Conservation (phyloP, 2,329 filamentous ascomycete genomes). For the Botrytis aclada region DNA sequence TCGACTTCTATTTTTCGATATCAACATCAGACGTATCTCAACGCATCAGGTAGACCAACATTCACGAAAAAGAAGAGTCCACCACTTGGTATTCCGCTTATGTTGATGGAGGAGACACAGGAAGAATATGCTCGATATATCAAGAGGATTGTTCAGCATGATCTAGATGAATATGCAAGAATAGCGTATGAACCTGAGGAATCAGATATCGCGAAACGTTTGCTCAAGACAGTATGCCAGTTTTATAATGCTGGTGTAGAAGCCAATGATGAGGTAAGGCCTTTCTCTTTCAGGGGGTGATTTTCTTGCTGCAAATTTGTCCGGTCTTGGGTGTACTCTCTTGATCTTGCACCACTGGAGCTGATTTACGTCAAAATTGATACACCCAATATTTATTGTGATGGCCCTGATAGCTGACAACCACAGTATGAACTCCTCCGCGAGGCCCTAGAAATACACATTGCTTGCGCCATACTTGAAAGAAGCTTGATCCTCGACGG, state of each 20-base stretch:
- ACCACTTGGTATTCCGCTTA: conserved; percentile 34
- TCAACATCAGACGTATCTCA: conserved; percentile 23
- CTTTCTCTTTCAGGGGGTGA: neutral
- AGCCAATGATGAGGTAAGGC: conserved; percentile 30
- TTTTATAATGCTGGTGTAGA: conserved; percentile 30
- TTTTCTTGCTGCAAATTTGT: neutral
- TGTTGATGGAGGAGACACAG: conserved; percentile 34
- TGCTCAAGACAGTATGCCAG: conserved; percentile 28
- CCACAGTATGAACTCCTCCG: conserved; percentile 33
- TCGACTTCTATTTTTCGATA: conserved; percentile 30
- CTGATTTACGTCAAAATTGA: neutral
- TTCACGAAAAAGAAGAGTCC: conserved; percentile 31
- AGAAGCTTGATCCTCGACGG: conserved; percentile 34
- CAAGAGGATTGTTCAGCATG: conserved; percentile 31
- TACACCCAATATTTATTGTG: neutral
- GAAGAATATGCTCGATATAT: conserved; percentile 32
- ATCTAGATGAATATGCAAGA: conserved; percentile 28
- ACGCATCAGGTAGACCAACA: conserved; percentile 21
- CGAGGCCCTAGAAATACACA: conserved; percentile 35
- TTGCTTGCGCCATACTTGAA: conserved; percentile 34
- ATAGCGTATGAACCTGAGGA: conserved; percentile 32
- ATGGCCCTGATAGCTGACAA: neutral
- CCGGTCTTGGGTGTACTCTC: neutral
- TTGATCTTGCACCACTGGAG: neutral
- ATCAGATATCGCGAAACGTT: conserved; percentile 30